phyloP scores from a whole-genome alignment of 129 eudicot species.

The Artemisia argyi region DNA sequence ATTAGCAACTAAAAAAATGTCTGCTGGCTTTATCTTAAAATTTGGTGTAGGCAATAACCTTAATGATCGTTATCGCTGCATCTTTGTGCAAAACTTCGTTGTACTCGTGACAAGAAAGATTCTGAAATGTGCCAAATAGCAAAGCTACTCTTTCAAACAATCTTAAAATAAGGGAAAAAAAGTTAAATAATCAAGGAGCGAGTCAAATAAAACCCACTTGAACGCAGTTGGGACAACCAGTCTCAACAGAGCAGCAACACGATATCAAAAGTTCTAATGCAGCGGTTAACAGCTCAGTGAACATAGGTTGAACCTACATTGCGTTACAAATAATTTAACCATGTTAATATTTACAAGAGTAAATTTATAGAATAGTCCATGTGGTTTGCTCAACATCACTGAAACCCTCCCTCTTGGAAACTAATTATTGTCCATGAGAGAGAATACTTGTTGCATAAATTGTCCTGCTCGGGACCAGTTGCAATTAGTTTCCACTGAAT shows the following conservation, averaged over 20 bases:
- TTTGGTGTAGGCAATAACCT: slow-evolving; percentile 47
- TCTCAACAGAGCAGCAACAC: slow-evolving; percentile 75
- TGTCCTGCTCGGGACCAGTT: no score
- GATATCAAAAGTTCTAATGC: slow-evolving; percentile 83
- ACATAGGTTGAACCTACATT: slow-evolving; percentile 75
- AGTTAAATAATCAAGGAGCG: background rate
- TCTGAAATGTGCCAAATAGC: slow-evolving; percentile 40
- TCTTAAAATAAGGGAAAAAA: background rate
- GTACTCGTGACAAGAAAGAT: slow-evolving; percentile 75
- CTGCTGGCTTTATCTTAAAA: background rate
- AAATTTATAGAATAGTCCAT: background rate
- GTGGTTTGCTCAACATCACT: no score
- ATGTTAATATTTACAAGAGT: background rate
- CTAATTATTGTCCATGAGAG: no score
- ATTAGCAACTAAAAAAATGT: background rate
- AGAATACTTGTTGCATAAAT: no score
- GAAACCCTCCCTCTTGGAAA: no score
- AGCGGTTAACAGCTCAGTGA: slow-evolving; percentile 59
- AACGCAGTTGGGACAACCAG: slow-evolving; percentile 93
- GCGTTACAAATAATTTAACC: slow-evolving; percentile 11
- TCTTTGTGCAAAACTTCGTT: slow-evolving; percentile 96
- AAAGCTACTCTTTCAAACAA: background rate
- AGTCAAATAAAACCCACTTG: slow-evolving; percentile 51
- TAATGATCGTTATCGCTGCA: slow-evolving; percentile 84
- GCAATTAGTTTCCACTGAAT: no score